Evolutionary conservation across 108 stramenopile species (phyloP), one percentile per base, ranked within the genome.

Genomic region (Epithemia pelagica): DNA sequence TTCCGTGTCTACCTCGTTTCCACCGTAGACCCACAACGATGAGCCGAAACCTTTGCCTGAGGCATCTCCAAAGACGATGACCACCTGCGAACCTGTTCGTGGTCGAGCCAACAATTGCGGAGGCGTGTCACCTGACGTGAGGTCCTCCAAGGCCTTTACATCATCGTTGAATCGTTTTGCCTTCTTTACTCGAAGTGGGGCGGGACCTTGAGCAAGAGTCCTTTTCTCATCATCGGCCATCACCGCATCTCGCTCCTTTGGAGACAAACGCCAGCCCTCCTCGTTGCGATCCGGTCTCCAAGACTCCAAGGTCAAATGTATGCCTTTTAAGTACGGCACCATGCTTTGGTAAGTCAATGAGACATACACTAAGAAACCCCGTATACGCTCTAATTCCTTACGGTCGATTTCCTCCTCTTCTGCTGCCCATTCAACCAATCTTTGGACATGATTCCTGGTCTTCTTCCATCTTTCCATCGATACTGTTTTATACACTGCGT

Each of bases 361-460:
- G n/a, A 82, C 72, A 61, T 82, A 73, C 1, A 77, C 75, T 37
- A 83, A 5, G 55, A 83, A 83, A 0, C 82, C 82, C 22, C 69
- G 29, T 3, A 62, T 32, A 8, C 28, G 31, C 65, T 66, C 65
- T 7, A 66, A 26, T 3, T 5, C 24, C 24, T 66, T 66, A 0
- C 0, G 37, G 2, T 72, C 65, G 31, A 72, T 52, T n/a, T n/a
- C n/a, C n/a, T n/a, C n/a, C n/a, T n/a, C n/a, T 25, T 59, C 19
- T 28, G 20, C 60, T 5, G 10, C 20, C n/a, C n/a, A n/a, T n/a
- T n/a, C n/a, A n/a, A n/a, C n/a, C n/a, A n/a, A n/a, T n/a, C n/a
- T n/a, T 20, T 54, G 46, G 25, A 54, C 28, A 21, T 54, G 28
- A 30, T 53, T 54, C 28, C 65, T 72, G 1, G 28, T 33, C 55